Evolutionary conservation across 805 yeast genomes (phyloP).

Genomic region (Saccharomyces jurei): DNA sequence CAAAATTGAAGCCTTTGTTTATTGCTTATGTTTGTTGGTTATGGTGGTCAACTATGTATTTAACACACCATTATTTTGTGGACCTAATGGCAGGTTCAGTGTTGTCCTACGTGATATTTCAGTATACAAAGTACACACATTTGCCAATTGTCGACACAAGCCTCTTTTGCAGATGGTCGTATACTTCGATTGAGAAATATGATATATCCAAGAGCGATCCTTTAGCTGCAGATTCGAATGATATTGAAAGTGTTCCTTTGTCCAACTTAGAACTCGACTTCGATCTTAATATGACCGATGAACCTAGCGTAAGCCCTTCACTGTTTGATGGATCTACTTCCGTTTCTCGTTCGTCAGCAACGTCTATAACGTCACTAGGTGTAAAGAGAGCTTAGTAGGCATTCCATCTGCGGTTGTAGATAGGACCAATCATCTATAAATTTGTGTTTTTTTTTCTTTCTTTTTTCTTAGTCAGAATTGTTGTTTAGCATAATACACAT

Average conservation of each 20-base stretch:
- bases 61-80: conserved; percentile 92
- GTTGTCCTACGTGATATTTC: conserved; percentile 64
- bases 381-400: background rate
- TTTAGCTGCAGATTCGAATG: conserved; percentile 20
- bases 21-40: conserved; percentile 79
- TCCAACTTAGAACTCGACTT: conserved; percentile 17
- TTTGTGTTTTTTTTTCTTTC: background rate
- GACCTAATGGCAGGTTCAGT: conserved; percentile 91
- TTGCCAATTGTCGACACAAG: conserved; percentile 52
- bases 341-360: conserved; percentile 28
- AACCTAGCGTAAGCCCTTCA: conserved; percentile 20
- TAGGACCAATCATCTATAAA: background rate
- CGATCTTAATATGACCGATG: conserved; percentile 18
- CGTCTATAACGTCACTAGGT: conserved; percentile 31
- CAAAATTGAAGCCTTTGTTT: conserved; percentile 56
- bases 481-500: background rate
- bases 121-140: conserved; percentile 55
- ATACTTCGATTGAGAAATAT: conserved; percentile 34
- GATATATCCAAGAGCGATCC: conserved; percentile 33
- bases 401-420: background rate
- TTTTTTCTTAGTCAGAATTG: background rate
- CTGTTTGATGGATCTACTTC: conserved; percentile 29
- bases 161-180: conserved; percentile 65
- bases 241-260: conserved; percentile 29
- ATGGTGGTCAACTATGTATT: conserved; percentile 98